Percentiles rank a stretch among this genome's conserved stretches.
These are phyloP conservation scores for Thelephora terrestris DNA, from an alignment of 1,284 basidiomycete genomes.

Conservation along the genomic window DNA sequence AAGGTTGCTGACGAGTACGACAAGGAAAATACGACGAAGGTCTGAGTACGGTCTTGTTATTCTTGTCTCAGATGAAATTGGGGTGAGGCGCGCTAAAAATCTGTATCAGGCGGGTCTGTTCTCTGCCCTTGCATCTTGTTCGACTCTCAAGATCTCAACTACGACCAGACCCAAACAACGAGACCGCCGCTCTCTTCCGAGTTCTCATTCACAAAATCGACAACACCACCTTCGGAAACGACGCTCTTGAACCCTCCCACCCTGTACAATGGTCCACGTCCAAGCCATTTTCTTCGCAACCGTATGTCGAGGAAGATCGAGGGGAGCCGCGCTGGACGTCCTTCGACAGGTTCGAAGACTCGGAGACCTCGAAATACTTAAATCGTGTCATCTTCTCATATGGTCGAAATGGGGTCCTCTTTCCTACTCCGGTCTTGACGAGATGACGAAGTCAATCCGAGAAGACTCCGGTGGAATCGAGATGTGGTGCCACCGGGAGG, in stretches of 20 bases:
- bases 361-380: too few relatives aligned
- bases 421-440: too few relatives aligned
- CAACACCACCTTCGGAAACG: not conserved
- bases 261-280: not conserved
- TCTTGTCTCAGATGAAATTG: not conserved
- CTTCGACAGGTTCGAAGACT: too few relatives aligned
- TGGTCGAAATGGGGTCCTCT: too few relatives aligned
- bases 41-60: too few relatives aligned
- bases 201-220: not conserved
- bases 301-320: too few relatives aligned
- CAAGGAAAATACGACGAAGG: constrained; percentile 1
- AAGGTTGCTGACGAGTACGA: not conserved
- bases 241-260: not conserved
- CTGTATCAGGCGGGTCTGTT: constrained; percentile 2
- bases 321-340: too few relatives aligned
- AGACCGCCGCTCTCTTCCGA: not conserved
- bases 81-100: too few relatives aligned
- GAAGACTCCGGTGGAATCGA: too few relatives aligned
- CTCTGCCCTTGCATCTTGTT: constrained; percentile 5
- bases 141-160: constrained; percentile 4
- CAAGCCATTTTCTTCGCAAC: not conserved
- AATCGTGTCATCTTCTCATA: too few relatives aligned
- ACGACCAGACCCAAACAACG: constrained; percentile 3
- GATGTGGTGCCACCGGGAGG: too few relatives aligned
- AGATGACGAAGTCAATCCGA: too few relatives aligned